phyloP scores from a whole-genome alignment of 305 asterid genomes.

The Fraxinus sp. region DNA sequence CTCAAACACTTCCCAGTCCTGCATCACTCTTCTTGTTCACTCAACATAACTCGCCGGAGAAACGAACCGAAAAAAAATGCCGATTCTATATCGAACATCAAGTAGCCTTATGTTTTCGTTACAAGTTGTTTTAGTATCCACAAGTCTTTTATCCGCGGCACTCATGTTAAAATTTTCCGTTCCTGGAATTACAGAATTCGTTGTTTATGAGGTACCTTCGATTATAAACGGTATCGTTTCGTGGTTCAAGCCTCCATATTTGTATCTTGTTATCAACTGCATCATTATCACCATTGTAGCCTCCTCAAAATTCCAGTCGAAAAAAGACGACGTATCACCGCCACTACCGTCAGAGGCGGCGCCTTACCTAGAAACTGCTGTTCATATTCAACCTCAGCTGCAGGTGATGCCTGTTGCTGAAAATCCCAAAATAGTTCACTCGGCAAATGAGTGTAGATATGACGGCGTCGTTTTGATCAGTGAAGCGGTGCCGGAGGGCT shows the following conservation, averaged over 20 bases:
- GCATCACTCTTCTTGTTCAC: not conserved
- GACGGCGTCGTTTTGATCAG: constrained; percentile 25
- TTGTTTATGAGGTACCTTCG: constrained; percentile 47
- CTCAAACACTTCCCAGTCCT: not conserved
- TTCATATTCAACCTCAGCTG: constrained; percentile 6
- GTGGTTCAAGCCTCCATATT: constrained; percentile 68
- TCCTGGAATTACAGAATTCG: constrained; percentile 47
- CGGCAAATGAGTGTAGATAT: constrained; percentile 20
- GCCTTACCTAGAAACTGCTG: constrained; percentile 5
- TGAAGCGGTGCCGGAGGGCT: constrained; percentile 20
- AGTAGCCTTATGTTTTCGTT: constrained; percentile 26
- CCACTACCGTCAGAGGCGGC: not conserved
- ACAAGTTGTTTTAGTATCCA: constrained; percentile 46
- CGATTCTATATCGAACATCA: constrained; percentile 28
- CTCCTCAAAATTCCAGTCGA: constrained; percentile 56
- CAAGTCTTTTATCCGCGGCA: constrained; percentile 58
- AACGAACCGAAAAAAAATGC: constrained; percentile 17
- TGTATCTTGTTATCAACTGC: constrained; percentile 67
- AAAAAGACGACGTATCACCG: constrained; percentile 26
- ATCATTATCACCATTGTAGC: constrained; percentile 73
- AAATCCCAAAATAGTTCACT: not conserved
- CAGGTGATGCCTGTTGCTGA: constrained; percentile 7
- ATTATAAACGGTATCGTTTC: constrained; percentile 56
- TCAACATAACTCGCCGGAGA: not conserved
- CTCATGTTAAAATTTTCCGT: constrained; percentile 42